Base-by-base conservation (phyloP, 805 yeast species). In the Sugiyamaella chiloensis region DNA sequence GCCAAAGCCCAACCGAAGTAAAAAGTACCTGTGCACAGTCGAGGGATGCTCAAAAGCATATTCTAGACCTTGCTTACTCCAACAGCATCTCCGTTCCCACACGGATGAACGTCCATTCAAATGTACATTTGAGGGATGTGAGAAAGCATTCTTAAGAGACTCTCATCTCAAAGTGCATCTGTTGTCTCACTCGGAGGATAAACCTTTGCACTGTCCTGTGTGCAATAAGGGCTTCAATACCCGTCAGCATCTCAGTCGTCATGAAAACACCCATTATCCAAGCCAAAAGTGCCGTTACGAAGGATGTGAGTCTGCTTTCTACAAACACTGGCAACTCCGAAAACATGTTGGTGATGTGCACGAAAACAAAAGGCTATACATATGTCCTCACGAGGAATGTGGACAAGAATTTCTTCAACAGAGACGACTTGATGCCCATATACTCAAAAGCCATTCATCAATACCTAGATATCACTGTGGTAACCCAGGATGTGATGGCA, bases 171-270 rank as follows among this genome's bases (percentile, higher is more conserved):
- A 80, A 43, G 77, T 87, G 23, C 99, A 93, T 62, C 52, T 70
- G 45, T 63, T 84, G 20, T 79, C 87, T 16, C 96, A 90, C 61
- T 53, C 71, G 2, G 72, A 69, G 1, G 76, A 73, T 2, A 86
- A 85, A 57, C 96, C 96, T 0, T 81, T 75, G 60, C 76, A 73
- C 35, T 90, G 98, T 60, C 64, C 79, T 0, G 62, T 73, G 1
- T 93, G 99, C 62, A 82, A 83, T 1, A 89, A 88, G 64, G 96
- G 96, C 2, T 83, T 86, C 44, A 83, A 81, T 44, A 76, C 96
- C 0, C 64, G 63, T 44, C 98, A 93, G 66, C 97, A 90, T 60
- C 70, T 88, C 48, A 78, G 75, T 52, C 74, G 96, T 45, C 99
- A 93, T 63, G 88, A 83, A 65, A 74, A 78, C 31, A 84, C 95